Evolutionary conservation across 768 basidiomycete genomes (phyloP), one percentile per base, ranked within the genome.

Genomic region (Lactarius hatsudake): DNA sequence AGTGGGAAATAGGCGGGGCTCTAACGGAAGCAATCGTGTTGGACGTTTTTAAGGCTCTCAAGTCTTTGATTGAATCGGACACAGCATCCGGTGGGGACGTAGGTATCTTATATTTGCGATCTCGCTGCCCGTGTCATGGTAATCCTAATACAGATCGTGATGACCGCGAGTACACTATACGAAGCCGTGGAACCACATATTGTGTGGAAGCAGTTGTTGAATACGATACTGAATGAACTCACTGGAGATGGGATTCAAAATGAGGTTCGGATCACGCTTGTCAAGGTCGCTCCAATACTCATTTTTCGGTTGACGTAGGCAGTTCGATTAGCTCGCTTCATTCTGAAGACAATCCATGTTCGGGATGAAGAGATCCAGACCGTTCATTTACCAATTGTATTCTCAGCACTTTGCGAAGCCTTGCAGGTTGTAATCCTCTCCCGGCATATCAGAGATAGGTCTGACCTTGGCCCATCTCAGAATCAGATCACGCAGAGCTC

Each of bases 111-210:
- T 54, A 58, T 38, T 57, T 18, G 5, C 20, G 45, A 17, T 61
- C 43, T 23, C 51, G 28, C 48, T 54, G 6, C 42, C 2, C 55
- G 36, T 40, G 20, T 61, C 60, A 61, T 20, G 3, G 8, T 42
- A 63, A 58, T 28, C 65, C 36, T 38, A 38, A 93, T 92, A 76
- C 93, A 43, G 82, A 82, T 18, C 87, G 62, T 66, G 57, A 69
- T 92, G 83, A 94, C 95, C 1, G 94, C 93, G 0, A 89, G 85
- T 68, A 91, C 93, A 1, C 79, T 99, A 0, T 94, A 96, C 70
- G 96, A 98, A 76, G 89, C 92, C n/a, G 84, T 91, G 18, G 97
- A 99, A 67, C 97, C 95, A 3, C 85, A 86, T 62, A 80, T 94
- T 53, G 80, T 94, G 5, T 99, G 96, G 96, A 89, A 86, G 71